Conservation (phyloP, 805 yeast species). For the Candida gorgasii region DNA sequence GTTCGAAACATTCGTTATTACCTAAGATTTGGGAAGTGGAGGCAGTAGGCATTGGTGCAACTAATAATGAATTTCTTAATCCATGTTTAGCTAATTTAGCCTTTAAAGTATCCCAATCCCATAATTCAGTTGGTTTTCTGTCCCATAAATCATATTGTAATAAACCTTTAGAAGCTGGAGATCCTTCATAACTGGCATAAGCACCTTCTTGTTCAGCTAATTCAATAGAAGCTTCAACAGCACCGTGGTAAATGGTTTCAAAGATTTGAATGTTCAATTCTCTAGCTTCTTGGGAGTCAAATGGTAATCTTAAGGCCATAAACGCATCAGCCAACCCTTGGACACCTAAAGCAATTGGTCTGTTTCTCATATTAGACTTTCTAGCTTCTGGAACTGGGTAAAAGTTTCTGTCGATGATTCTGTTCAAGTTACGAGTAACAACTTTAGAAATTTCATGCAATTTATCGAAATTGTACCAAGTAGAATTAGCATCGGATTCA, state of each 20-base stretch:
- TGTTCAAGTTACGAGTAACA: conserved; percentile 55
- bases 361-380: conserved; percentile 54
- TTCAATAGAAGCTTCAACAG: conserved; percentile 58
- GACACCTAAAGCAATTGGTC: conserved; percentile 66
- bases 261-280: conserved; percentile 59
- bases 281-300: conserved; percentile 58
- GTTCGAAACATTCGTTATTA: conserved; percentile 63
- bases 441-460: conserved; percentile 57
- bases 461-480: conserved; percentile 57
- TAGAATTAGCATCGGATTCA: conserved; percentile 39
- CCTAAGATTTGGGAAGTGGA: conserved; percentile 65
- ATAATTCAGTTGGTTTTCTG: conserved; percentile 57
- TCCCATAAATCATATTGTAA: conserved; percentile 61
- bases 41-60: conserved; percentile 71
- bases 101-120: conserved; percentile 60
- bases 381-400: conserved; percentile 59
- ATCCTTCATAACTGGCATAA: conserved; percentile 52
- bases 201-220: conserved; percentile 52
- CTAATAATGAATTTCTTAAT: conserved; percentile 57
- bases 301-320: conserved; percentile 56
- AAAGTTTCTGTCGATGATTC: conserved; percentile 55
- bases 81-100: conserved; percentile 50
- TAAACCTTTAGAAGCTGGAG: conserved; percentile 60
- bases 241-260: conserved; percentile 62
- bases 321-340: conserved; percentile 64